Base-by-base conservation (phyloP, 495 filamentous ascomycete species). In the Filosporella fistucella region DNA sequence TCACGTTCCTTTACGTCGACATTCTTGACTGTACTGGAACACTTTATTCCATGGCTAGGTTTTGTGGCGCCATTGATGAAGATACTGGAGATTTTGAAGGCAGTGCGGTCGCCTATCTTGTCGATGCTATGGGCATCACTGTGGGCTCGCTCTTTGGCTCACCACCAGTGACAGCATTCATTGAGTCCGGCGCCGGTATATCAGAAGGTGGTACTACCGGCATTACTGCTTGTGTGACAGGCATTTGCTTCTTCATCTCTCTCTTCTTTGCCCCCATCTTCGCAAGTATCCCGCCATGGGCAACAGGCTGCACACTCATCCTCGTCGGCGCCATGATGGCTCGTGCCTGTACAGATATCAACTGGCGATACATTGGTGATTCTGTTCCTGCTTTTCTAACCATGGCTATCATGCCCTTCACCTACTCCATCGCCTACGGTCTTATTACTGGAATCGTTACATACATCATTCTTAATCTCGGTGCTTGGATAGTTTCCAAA, bases 191-290 rank as follows among this genome's bases (percentile, higher is more conserved):
- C 54, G 86, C 87, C 12, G 87, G 87, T 51, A 91, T 91, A 55
- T 84, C 85, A 4, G 87, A 91, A 67, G 87, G 87, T 21, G 87
- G 86, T 13, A 80, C 81, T 52, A 91, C 87, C 0, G 87, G 87
- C 7, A 67, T 91, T n/a, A 90, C 86, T 1, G 82, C 87, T n/a
- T 81, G 84, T 59, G 65, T 76, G 34, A 82, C 87, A 0, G 87
- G 87, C 22, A 24, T 90, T 41, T 86, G 83, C 63, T 91, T 91
- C 72, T 89, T 91, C 72, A 81, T 91, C 59, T 75, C 85, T 28
- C 77, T 91, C 26, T 91, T 91, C 74, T 91, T 91, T 62, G 86
- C 87, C 0, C 87, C 87, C 1, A 88, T 91, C 49, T 91, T 91
- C 61, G 86, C 87, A 12, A 86, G 81, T 0, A 91, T 91, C 49